Evolutionary conservation across 1,139 yeast genomes (phyloP).

Genomic region (Saccharomyces hybrid): DNA sequence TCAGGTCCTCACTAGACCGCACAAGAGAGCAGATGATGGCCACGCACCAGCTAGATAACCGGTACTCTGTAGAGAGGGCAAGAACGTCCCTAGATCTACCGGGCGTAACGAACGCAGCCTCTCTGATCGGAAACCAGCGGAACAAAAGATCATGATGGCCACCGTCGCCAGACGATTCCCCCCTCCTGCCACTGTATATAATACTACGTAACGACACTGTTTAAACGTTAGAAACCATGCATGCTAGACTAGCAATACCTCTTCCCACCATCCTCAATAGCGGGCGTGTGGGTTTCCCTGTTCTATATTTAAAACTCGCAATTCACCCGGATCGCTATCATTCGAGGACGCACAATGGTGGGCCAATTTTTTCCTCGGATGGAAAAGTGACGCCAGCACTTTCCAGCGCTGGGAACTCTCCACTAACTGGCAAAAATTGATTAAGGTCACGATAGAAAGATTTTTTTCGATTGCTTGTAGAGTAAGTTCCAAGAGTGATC

Average conservation of each 20-base stretch:
- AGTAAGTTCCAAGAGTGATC: neutral
- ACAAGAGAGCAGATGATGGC: slow-evolving; percentile 34
- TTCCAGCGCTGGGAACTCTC: neutral
- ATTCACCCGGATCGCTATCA: neutral
- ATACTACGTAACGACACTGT: neutral
- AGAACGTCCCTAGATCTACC: slow-evolving; percentile 36
- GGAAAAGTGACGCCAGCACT: neutral
- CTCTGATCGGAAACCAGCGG: slow-evolving; percentile 25
- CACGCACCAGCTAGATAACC: slow-evolving; percentile 32
- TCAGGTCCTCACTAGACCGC: slow-evolving; percentile 32
- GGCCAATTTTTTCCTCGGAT: neutral
- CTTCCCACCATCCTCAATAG: neutral
- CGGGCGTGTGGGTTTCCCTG: neutral
- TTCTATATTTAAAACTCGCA: neutral
- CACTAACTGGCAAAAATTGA: neutral
- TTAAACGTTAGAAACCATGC: neutral
- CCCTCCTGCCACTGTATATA: neutral
- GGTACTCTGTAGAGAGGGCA: slow-evolving; percentile 35
- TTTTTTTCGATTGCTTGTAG: neutral
- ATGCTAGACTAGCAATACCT: neutral
- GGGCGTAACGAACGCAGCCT: slow-evolving; percentile 34
- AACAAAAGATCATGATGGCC: neutral
- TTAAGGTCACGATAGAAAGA: neutral
- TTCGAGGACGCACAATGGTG: neutral
- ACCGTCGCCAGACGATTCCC: neutral